phyloP scores from a whole-genome alignment of 139 green algal species.

The Haematococcus lacustris region DNA sequence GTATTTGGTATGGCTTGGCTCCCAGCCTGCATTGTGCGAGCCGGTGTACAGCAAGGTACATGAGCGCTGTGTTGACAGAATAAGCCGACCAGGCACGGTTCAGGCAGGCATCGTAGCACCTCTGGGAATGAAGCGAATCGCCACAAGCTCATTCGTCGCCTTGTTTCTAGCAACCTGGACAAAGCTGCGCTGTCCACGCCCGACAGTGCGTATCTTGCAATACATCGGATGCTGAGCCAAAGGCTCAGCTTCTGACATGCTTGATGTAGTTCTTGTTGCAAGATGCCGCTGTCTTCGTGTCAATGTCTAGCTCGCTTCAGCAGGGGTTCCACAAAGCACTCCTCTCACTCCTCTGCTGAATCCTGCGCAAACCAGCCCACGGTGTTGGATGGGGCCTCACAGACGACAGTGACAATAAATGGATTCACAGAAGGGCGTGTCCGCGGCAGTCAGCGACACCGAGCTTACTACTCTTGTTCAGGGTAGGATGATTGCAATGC shows the following conservation, averaged over 20 bases:
- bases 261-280: too few relatives aligned
- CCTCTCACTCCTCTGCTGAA: not conserved
- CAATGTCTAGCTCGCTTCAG: not conserved
- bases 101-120: not conserved
- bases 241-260: too few relatives aligned
- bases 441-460: not conserved
- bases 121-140: conserved; percentile 23
- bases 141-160: conserved; percentile 53
- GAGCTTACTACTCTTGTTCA: not conserved
- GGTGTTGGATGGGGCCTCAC: not conserved
- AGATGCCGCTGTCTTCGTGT: too few relatives aligned
- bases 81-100: not conserved
- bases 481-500: too few relatives aligned
- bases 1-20: conserved; percentile 18
- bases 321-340: not conserved
- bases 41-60: not conserved
- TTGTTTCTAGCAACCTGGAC: conserved; percentile 9
- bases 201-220: conserved; percentile 8
- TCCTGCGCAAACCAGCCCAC: not conserved
- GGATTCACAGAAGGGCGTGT: not conserved
- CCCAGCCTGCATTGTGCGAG: conserved; percentile 17
- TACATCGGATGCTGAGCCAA: conserved; percentile 7
- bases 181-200: not conserved
- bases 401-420: not conserved
- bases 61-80: not conserved